Evolutionary conservation across 1,284 basidiomycete species (phyloP).

Genomic region (Fomitopsis palustris): DNA sequence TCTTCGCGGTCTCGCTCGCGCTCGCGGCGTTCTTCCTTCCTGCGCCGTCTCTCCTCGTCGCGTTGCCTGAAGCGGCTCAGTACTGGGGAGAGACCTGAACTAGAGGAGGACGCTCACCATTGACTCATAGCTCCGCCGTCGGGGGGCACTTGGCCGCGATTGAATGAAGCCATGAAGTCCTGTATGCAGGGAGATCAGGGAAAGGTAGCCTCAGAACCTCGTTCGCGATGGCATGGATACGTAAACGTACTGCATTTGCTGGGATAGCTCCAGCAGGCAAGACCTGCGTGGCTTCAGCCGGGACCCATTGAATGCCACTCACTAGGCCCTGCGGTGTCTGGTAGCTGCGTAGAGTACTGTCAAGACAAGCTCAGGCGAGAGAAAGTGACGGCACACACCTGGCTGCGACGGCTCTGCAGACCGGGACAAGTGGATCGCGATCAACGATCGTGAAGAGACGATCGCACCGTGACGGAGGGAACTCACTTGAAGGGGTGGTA

Average conservation of each 20-base stretch:
- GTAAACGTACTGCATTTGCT: conserved; percentile 45
- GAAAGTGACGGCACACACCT: conserved; percentile 41
- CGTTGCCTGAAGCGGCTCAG: conserved; percentile 42
- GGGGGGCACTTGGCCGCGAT: conserved; percentile 29
- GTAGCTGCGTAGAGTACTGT: conserved; percentile 44
- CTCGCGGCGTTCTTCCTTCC: conserved; percentile 41
- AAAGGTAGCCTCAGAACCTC: not conserved
- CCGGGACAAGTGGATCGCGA: conserved; percentile 1
- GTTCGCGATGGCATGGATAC: not conserved
- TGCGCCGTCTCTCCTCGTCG: conserved; percentile 53
- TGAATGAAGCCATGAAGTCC: conserved; percentile 61
- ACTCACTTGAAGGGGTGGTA: conserved; percentile 73
- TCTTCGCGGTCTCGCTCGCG: conserved; percentile 43
- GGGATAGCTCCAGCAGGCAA: conserved; percentile 56
- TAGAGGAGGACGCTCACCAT: conserved; percentile 9
- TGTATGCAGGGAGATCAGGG: conserved; percentile 19
- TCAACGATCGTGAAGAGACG: conserved; percentile 2
- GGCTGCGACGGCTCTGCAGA: conserved; percentile 58
- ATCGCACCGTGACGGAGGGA: not conserved
- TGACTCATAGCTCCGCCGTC: conserved; percentile 7
- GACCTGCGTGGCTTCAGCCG: conserved; percentile 59
- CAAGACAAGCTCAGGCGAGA: not conserved
- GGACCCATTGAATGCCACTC: conserved; percentile 73
- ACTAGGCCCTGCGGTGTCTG: conserved; percentile 64
- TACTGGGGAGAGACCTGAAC: not conserved